Percentiles rank a stretch among this genome's conserved stretches.
Conservation (phyloP, 2,329 filamentous ascomycete genomes). For the Xylariaceae sp. region DNA sequence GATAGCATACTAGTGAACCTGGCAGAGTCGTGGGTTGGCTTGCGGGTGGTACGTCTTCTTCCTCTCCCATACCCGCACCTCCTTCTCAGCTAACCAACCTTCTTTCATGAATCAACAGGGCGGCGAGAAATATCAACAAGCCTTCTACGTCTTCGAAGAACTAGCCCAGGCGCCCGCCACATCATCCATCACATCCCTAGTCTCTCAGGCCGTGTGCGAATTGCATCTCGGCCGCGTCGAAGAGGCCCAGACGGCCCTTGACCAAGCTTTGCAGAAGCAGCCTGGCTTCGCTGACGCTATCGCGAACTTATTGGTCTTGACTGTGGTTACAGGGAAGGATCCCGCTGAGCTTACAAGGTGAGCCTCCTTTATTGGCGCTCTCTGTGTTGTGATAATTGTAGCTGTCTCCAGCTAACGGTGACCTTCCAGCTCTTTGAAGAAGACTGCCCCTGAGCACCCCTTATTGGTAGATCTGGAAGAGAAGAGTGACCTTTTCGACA, state of each 20-base stretch:
- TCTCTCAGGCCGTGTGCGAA: slow-evolving; percentile 87
- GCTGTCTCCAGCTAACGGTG: slow-evolving; percentile 1
- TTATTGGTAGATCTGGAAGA: slow-evolving; percentile 71
- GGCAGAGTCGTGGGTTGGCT: slow-evolving; percentile 90
- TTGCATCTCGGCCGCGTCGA: slow-evolving; percentile 83
- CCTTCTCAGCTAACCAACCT: neutral
- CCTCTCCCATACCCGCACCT: neutral
- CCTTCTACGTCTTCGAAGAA: slow-evolving; percentile 97
- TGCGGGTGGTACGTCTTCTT: slow-evolving; percentile 65
- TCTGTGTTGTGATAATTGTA: neutral
- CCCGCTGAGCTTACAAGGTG: slow-evolving; percentile 59
- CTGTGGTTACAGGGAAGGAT: slow-evolving; percentile 72
- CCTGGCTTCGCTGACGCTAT: slow-evolving; percentile 69
- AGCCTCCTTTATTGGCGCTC: slow-evolving; percentile 30
- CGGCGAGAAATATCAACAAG: slow-evolving; percentile 91
- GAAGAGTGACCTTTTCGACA: slow-evolving; percentile 85
- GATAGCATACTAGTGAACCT: slow-evolving; percentile 91
- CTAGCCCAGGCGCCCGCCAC: slow-evolving; percentile 83
- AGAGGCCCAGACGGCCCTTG: slow-evolving; percentile 82
- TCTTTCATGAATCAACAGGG: slow-evolving; percentile 57
- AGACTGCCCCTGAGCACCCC: slow-evolving; percentile 62
- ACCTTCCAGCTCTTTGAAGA: slow-evolving; percentile 48
- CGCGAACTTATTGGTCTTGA: slow-evolving; percentile 78
- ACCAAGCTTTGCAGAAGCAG: slow-evolving; percentile 74
- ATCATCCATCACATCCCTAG: slow-evolving; percentile 68